Evolutionary conservation across 2,329 filamentous ascomycete species (phyloP).

Genomic region (Aureobasidium uvarum): DNA sequence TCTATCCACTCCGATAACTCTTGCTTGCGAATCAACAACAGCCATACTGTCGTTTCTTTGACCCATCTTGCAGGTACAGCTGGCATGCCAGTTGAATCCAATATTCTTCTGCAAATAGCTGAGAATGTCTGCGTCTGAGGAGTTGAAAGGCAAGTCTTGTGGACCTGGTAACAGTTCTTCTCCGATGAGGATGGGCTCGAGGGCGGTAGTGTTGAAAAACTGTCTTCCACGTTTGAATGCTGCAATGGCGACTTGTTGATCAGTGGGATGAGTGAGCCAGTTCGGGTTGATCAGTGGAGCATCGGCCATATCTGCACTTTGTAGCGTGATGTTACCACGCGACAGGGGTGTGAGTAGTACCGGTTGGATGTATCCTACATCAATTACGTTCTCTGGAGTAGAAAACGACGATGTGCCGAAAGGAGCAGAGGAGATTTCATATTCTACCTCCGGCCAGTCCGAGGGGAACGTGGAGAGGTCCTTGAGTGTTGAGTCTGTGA

Average conservation of each 20-base stretch:
- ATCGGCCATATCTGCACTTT: constrained; percentile 33
- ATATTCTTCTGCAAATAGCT: constrained; percentile 16
- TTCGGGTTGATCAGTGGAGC: constrained; percentile 40
- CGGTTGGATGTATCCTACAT: constrained; percentile 9
- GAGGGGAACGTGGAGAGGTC: constrained; percentile 31
- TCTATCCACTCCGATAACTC: constrained; percentile 34
- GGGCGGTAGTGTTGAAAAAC: constrained; percentile 32
- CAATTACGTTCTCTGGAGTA: constrained; percentile 28
- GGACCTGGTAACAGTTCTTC: constrained; percentile 36
- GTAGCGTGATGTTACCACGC: constrained; percentile 30
- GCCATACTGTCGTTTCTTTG: constrained; percentile 27
- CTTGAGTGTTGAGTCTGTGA: constrained; percentile 29
- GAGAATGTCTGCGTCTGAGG: constrained; percentile 36
- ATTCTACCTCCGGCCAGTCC: constrained; percentile 42
- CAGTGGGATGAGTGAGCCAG: constrained; percentile 39
- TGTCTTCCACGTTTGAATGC: constrained; percentile 30
- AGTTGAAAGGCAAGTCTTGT: constrained; percentile 19
- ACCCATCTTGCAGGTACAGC: constrained; percentile 18
- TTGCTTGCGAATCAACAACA: constrained; percentile 32
- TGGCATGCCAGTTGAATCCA: neutral
- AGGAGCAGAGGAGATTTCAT: constrained; percentile 15
- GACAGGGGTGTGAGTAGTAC: constrained; percentile 1
- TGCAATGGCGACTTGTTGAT: constrained; percentile 32
- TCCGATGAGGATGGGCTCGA: constrained; percentile 33
- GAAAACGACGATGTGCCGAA: constrained; percentile 35